phyloP scores from a whole-genome alignment of 305 asterid genomes.

The Coffea humblotiana region DNA sequence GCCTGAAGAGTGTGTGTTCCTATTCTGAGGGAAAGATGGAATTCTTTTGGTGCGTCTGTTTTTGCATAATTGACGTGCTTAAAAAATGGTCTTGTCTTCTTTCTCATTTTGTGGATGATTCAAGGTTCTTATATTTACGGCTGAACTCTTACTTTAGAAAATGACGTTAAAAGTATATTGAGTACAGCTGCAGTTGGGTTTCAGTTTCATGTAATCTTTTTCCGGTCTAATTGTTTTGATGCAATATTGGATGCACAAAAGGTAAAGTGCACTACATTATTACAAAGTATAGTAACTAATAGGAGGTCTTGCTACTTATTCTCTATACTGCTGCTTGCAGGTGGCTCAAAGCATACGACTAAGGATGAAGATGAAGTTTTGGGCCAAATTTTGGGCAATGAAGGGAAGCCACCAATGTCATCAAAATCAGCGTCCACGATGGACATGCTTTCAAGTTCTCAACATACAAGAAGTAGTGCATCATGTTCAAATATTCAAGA shows the following conservation, averaged over 20 bases:
- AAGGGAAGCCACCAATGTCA: conserved; percentile 28
- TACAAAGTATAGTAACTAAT: neutral
- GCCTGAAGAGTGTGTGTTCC: neutral
- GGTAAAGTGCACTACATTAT: neutral
- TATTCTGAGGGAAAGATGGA: neutral
- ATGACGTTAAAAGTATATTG: neutral
- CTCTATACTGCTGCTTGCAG: conserved; percentile 37
- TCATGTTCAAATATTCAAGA: conserved; percentile 57
- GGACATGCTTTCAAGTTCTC: conserved; percentile 33
- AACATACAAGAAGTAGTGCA: conserved; percentile 31
- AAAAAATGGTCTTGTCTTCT: neutral
- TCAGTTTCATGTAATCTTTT: neutral
- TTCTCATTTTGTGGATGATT: neutral
- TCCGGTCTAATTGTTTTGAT: neutral
- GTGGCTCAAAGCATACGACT: conserved; percentile 58
- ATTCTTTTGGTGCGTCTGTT: neutral
- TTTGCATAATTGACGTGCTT: neutral
- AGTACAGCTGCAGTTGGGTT: neutral
- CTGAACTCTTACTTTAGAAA: neutral
- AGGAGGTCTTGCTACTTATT: conserved; percentile 6
- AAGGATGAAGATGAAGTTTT: conserved; percentile 64
- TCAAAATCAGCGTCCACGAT: conserved; percentile 18
- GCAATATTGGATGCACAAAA: neutral
- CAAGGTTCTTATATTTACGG: neutral
- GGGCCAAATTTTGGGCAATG: conserved; percentile 49